Evolutionary conservation across 2,329 filamentous ascomycete species (phyloP).

Genomic region (Furcasterigmium sp.): DNA sequence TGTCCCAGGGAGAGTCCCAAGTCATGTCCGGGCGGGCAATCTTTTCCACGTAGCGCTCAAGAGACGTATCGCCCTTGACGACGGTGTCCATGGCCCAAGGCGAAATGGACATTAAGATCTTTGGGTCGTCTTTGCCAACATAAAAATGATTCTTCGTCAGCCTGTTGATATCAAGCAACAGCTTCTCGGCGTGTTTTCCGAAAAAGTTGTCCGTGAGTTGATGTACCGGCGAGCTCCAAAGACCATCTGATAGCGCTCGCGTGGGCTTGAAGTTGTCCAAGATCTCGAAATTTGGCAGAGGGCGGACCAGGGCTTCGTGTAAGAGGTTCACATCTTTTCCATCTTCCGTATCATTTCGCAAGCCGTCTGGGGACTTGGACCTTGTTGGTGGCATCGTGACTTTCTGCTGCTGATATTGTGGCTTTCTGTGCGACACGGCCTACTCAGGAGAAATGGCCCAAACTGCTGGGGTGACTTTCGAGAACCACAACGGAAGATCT

Average conservation of each 20-base stretch:
- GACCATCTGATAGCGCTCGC: conserved; percentile 1
- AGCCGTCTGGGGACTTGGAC: too few species aligned
- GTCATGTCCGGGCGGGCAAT: conserved; percentile 20
- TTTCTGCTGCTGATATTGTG: too few species aligned
- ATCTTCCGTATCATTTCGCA: too few species aligned
- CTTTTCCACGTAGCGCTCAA: conserved; percentile 15
- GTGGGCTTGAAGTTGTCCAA: conserved; percentile 4
- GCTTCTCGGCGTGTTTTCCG: conserved; percentile 2
- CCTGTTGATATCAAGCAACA: conserved; percentile 16
- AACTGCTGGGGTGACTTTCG: too few species aligned
- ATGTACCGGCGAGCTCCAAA: conserved; percentile 5
- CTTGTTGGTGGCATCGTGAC: too few species aligned
- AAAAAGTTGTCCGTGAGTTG: conserved; percentile 7
- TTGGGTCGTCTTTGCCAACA: too few species aligned
- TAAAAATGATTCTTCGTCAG: conserved; percentile 9
- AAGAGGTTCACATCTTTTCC: too few species aligned
- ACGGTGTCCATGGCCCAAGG: conserved; percentile 18
- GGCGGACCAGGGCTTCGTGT: too few species aligned
- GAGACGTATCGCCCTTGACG: conserved; percentile 12
- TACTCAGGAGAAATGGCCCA: too few species aligned
- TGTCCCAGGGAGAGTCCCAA: conserved; percentile 19
- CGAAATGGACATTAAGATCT: conserved; percentile 2
- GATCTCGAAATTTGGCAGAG: too few species aligned
- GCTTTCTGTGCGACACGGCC: too few species aligned
- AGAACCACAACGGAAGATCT: too few species aligned